Evolutionary conservation across 257 asterid species (phyloP).

Genomic region (Solanum dulcamara): DNA sequence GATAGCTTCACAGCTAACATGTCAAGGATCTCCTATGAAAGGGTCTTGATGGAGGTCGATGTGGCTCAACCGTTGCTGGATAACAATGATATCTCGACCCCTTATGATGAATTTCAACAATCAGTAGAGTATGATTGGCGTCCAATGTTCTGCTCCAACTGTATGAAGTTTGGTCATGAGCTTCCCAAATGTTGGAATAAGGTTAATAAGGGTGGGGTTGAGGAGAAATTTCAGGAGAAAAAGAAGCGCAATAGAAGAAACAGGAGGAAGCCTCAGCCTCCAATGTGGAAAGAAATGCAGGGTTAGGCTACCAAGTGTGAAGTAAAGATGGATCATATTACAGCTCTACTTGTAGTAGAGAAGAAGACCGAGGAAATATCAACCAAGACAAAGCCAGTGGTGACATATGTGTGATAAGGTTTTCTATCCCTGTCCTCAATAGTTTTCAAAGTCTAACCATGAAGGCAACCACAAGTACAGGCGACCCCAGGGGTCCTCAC

Average conservation of each 20-base stretch:
- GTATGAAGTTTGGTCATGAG: neutral
- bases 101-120: neutral
- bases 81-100: no score
- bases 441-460: neutral
- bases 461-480: neutral
- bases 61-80: no score
- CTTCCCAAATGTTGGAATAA: neutral
- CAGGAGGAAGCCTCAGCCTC: neutral
- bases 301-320: neutral
- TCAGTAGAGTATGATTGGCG: neutral
- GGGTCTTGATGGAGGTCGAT: no score
- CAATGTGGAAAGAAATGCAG: neutral
- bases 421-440: neutral
- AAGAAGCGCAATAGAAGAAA: neutral
- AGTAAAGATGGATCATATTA: neutral
- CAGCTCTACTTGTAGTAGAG: neutral
- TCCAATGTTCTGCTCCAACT: no score
- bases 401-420: neutral
- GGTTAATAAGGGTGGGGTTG: neutral
- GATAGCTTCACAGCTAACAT: no score
- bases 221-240: neutral
- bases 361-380: neutral
- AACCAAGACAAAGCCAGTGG: neutral
- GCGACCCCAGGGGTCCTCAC: neutral
- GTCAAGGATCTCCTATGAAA: no score